A percentile compares a stretch with the other conserved stretches of the same genome.
Conservation (phyloP, 2,329 filamentous ascomycete species). For the Neofusicoccum ribis region DNA sequence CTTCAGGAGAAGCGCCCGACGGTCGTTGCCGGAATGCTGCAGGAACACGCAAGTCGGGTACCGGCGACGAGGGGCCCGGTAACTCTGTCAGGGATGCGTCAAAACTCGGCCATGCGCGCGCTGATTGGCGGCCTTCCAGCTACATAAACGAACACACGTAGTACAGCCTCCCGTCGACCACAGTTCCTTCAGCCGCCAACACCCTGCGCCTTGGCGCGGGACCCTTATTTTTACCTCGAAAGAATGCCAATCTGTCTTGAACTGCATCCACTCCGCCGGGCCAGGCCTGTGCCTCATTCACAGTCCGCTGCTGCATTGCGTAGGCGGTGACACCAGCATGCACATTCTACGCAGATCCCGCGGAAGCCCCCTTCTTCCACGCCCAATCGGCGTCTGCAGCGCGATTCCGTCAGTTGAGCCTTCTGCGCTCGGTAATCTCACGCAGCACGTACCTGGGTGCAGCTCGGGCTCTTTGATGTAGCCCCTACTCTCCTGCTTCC, state of each 20-base stretch:
- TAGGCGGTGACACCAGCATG: neutral
- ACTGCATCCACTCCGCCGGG: too few relatives aligned
- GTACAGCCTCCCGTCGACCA: neutral
- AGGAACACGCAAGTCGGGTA: constrained; percentile 3
- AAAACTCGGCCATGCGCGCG: neutral
- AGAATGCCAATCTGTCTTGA: neutral
- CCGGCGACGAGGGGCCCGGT: constrained; percentile 2
- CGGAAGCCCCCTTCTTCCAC: constrained; percentile 11
- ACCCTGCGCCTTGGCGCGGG: too few relatives aligned
- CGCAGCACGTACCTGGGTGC: constrained; percentile 29
- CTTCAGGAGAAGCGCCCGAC: neutral
- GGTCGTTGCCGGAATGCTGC: neutral
- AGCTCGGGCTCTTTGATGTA: constrained; percentile 53
- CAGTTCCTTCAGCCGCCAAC: neutral
- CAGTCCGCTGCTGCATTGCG: neutral
- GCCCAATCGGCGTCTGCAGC: constrained; percentile 16
- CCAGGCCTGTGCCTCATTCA: neutral
- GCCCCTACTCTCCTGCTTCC: constrained; percentile 56
- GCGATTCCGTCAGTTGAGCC: neutral
- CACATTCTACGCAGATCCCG: constrained; percentile 3
- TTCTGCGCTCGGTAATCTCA: neutral
- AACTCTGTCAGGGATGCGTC: neutral
- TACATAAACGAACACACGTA: neutral
- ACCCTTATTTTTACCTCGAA: neutral
- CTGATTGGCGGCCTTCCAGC: neutral